A percentile compares a stretch with the other conserved stretches of the same genome.
Conservation (phyloP, 176 grass and related monocot genomes). For the Aegilops umbellulata region DNA sequence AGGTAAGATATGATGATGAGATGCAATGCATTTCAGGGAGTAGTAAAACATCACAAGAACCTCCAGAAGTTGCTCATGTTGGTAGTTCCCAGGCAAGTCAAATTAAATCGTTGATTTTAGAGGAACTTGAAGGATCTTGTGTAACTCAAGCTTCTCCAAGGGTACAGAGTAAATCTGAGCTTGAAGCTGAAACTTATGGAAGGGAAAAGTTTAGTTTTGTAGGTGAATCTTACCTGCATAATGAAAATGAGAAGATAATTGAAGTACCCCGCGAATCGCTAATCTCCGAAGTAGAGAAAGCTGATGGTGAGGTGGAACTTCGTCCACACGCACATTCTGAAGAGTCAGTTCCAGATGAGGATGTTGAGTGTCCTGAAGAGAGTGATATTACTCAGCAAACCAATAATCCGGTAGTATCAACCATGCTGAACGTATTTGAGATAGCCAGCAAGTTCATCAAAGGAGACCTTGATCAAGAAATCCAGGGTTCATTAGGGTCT, state of each 20-base stretch:
- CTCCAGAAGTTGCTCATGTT: constrained; percentile 27
- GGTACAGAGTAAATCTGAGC: constrained; percentile 10
- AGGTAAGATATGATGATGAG: constrained; percentile 15
- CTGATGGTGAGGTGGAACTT: constrained; percentile 12
- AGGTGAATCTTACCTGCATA: constrained; percentile 23
- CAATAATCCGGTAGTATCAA: constrained; percentile 16
- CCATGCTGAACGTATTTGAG: constrained; percentile 35
- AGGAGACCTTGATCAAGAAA: constrained; percentile 43
- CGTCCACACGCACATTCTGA: constrained; percentile 21
- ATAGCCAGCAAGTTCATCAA: constrained; percentile 39
- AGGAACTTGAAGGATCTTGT: constrained; percentile 40
- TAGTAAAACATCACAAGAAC: constrained; percentile 34
- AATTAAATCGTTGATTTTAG: constrained; percentile 43
- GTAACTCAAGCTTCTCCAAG: constrained; percentile 14
- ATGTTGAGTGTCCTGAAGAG: constrained; percentile 24
- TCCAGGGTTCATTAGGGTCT: constrained; percentile 10
- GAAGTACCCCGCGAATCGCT: background rate
- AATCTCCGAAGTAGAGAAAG: constrained; percentile 28
- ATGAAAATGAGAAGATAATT: constrained; percentile 15
- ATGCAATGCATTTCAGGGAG: constrained; percentile 1
- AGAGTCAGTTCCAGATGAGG: constrained; percentile 21
- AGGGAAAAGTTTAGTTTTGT: constrained; percentile 49
- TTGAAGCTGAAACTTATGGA: constrained; percentile 28
- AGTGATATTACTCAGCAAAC: constrained; percentile 26
- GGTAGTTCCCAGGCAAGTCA: constrained; percentile 17